These are phyloP conservation scores for Adansonia rubrostipa DNA, from an alignment of 441 rosid species.

Conservation along the genomic window DNA sequence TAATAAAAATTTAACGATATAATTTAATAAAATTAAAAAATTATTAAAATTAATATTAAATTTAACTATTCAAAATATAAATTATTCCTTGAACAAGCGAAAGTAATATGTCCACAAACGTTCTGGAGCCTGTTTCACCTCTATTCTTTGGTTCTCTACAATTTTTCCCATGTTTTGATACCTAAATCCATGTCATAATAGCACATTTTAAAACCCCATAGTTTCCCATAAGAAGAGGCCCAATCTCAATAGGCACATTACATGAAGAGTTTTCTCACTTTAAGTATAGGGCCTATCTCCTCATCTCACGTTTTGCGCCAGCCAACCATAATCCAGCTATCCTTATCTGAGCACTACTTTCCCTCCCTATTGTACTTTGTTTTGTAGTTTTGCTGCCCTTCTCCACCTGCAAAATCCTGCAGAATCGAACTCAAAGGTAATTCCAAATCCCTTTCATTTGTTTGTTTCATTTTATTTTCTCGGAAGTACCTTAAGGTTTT, in stretches of 20 bases:
- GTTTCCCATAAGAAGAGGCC: too few relatives aligned
- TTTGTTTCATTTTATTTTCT: too few relatives aligned
- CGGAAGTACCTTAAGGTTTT: not conserved
- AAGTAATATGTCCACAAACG: too few relatives aligned
- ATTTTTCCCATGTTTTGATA: too few relatives aligned
- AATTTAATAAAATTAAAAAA: too few relatives aligned
- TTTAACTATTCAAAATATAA: too few relatives aligned
- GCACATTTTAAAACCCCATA: constrained; percentile 12
- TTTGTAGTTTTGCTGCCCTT: not conserved
- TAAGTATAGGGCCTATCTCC: not conserved
- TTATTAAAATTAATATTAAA: too few relatives aligned
- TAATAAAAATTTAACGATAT: too few relatives aligned
- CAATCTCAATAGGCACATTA: too few relatives aligned
- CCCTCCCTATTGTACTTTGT: not conserved
- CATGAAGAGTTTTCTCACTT: not conserved
- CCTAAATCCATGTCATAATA: not conserved
- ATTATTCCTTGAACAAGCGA: too few relatives aligned
- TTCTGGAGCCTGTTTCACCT: too few relatives aligned
- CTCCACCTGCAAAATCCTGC: not conserved
- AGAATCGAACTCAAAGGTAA: not conserved
- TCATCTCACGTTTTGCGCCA: not conserved
- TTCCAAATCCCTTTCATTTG: not conserved
- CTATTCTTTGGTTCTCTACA: too few relatives aligned
- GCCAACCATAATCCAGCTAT: constrained; percentile 10
- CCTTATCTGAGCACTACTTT: constrained; percentile 1